Percentiles rank a stretch among this genome's conserved stretches.
phyloP scores from a whole-genome alignment of 441 rosid species.

The Populus hybrid region DNA sequence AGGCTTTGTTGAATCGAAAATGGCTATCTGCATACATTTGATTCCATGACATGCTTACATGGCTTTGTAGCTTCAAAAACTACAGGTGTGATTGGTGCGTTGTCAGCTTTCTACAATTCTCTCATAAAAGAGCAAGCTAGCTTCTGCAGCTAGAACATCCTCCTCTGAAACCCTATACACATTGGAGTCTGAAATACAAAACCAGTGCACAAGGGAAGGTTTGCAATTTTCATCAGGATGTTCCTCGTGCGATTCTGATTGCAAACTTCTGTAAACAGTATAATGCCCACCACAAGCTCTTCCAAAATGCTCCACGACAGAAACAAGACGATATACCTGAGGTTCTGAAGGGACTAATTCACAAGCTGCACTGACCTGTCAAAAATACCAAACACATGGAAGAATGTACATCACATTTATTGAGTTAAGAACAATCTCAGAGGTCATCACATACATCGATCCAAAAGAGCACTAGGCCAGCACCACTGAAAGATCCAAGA shows the following conservation, averaged over 20 bases:
- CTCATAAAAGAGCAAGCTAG: conserved; percentile 87
- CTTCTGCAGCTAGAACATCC: conserved; percentile 78
- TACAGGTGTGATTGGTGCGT: neutral
- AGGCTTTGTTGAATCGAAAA: neutral
- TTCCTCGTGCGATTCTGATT: conserved; percentile 20
- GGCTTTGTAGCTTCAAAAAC: neutral
- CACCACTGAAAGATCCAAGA: conserved; percentile 7
- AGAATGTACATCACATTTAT: neutral
- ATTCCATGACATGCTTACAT: neutral
- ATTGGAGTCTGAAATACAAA: conserved; percentile 73
- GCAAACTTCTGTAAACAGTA: conserved; percentile 65
- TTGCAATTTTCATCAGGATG: conserved; percentile 18
- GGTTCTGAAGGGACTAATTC: conserved; percentile 19
- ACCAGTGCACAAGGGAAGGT: conserved; percentile 44
- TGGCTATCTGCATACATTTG: neutral
- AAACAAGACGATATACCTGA: conserved; percentile 49
- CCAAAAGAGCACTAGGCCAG: neutral
- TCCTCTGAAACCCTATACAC: conserved; percentile 51
- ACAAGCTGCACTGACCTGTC: conserved; percentile 24
- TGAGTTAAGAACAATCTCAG: neutral
- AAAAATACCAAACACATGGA: conserved; percentile 3
- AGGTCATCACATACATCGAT: neutral
- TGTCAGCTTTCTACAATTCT: conserved; percentile 34
- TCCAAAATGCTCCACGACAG: conserved; percentile 87
- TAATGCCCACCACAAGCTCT: conserved; percentile 81